Evolutionary conservation across 768 basidiomycete genomes (phyloP), one percentile per base, ranked within the genome.

Genomic region (Asterophora lycoperdoides): DNA sequence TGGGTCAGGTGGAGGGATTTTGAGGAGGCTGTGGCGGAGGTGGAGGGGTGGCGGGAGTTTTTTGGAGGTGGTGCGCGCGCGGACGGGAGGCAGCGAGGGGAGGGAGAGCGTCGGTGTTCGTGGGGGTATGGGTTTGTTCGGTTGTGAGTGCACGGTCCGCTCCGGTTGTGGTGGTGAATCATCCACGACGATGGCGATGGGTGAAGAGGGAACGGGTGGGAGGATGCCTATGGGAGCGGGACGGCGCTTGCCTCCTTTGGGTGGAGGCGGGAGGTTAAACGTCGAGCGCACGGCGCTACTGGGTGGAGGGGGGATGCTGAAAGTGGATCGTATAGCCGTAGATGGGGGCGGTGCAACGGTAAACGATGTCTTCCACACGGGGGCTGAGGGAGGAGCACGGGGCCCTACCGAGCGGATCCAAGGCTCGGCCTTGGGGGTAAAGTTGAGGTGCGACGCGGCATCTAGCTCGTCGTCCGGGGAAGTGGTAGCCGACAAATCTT

Each of bases 131-230:
- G 36, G 56, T 53, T 41, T 65, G 44, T 19, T 29, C 26, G 51
- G 49, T 23, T 36, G 44, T 9, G 46, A 33, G 40, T 53, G 29
- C 20, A 46, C 40, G 34, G 55, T 20, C 29, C 49, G 50, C 44
- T 53, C 44, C 13, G 55, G 41, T 14, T 52, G 43, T 19, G 56
- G 48, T 33, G 52, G 45, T 5, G 57, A 45, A 30, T 68, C 72
- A 30, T 68, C 72, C 20, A 75, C 69, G 52, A 79, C 64, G 46
- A 81, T 69, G 20, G 76, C 73, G 51, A 84, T 67, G 8, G 86
- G 87, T 8, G 87, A 91, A 7, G 86, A 76, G 5, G 87, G 86
- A 19, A 89, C 83, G 8, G 86, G 77, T 8, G 86, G 81, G 1
- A 89, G 73, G 17, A 80, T 68, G 37, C 72, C 77, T 11, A 89